These are phyloP conservation scores for Vaccinium macrocarpon DNA, from an alignment of 148 eudicot genomes.

Conservation along the genomic window DNA sequence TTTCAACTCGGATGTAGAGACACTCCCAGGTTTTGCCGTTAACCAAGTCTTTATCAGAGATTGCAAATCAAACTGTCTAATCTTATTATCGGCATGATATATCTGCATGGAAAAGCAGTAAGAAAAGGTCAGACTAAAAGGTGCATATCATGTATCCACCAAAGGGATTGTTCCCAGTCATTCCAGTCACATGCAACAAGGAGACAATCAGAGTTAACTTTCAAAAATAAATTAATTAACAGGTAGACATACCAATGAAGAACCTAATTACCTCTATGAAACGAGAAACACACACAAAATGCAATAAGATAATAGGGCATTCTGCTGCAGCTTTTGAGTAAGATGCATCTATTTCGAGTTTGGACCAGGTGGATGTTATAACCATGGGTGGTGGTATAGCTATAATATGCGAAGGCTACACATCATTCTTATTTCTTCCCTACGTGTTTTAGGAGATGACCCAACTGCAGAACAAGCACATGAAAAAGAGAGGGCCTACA, in stretches of 20 bases:
- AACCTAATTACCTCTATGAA: not conserved
- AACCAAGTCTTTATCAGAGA: slow-evolving; percentile 55
- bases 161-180: not conserved
- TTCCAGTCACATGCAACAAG: not conserved
- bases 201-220: not conserved
- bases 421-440: not conserved
- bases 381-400: not conserved
- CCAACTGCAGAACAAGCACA: not conserved
- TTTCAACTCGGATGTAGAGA: slow-evolving; percentile 18
- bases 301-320: not conserved
- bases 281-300: not conserved
- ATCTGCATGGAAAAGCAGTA: slow-evolving; percentile 43
- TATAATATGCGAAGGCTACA: not conserved
- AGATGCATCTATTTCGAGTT: not conserved
- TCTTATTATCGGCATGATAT: slow-evolving; percentile 49
- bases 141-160: not conserved
- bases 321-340: not conserved
- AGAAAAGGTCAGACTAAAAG: not conserved
- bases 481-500: not conserved
- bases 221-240: not conserved
- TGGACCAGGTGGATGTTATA: not conserved
- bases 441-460: not conserved
- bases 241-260: not conserved
- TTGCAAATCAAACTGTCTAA: slow-evolving; percentile 43
- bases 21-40: slow-evolving; percentile 30